Evolutionary conservation across 148 eudicot genomes (phyloP), one percentile per base, ranked within the genome.

Genomic region (Camellia japonica): DNA sequence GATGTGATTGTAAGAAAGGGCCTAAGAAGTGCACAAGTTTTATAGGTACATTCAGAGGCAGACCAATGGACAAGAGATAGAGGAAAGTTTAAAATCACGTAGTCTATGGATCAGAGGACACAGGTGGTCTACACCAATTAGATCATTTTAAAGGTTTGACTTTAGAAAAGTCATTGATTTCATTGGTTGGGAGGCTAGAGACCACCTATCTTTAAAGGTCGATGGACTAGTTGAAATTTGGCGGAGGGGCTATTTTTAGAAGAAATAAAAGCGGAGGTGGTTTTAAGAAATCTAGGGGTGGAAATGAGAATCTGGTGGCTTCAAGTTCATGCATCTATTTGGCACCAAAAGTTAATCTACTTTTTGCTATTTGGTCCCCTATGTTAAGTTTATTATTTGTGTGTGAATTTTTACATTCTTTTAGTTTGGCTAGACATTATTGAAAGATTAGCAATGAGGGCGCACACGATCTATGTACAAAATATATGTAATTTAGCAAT

Each of bases 1-100:
- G 61, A 19, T 16, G 55, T 38, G 81, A 23, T 18, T 3, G 64
- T 84, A 59, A 52, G 79, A n/a, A 80, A 61, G 68, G 74, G 42
- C 9, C 0, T 49, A 5, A 23, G 42, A 7, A 49, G 38, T 12
- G 51, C 13, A 68, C 14, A 11, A 10, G 52, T 23, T 44, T 19
- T 76, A 60, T 76, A 76, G 46, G 38, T 41, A 15, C 4, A 18
- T 61, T 61, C 68, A 61, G 20, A 3, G 19, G 44, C 11, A 44
- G 72, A 3, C 30, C 54, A 14, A 49, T 41, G 69, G 46, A 5
- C 8, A 7, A 49, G 52, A 49, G 52, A 5, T 49, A 4, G 55
- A 20, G 14, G 44, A 62, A 0, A 54, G 43, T 19, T 2, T 58
- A 38, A 47, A 76, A 63, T 76, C 79, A 63, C 59, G 58, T 76